Percentiles rank a stretch among this genome's conserved stretches.
These are phyloP conservation scores for Theileria annulata DNA, from an alignment of 169 alveolate species.

Conservation along the genomic window DNA sequence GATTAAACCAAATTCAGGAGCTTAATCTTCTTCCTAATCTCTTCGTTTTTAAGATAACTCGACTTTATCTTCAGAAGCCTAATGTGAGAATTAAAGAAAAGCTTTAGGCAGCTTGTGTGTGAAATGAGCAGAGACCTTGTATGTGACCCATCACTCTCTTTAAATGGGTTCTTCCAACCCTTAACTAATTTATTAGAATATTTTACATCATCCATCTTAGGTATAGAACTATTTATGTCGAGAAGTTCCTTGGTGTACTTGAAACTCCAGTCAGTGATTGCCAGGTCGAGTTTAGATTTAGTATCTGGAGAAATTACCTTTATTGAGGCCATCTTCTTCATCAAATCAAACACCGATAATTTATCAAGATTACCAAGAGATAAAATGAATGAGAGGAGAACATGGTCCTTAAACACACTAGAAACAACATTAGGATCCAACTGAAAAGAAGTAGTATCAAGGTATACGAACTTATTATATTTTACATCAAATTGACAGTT, in stretches of 20 bases:
- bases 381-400: conserved; percentile 13
- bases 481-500: conserved; percentile 20
- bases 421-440: conserved; percentile 20
- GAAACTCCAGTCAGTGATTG: conserved; percentile 31
- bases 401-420: conserved; percentile 22
- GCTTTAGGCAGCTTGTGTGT: conserved; percentile 37
- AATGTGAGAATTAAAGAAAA: conserved; percentile 38
- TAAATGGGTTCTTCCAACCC: conserved; percentile 48
- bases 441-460: conserved; percentile 33
- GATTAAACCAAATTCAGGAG: background rate
- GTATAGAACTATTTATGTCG: conserved; percentile 5
- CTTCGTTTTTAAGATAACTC: background rate
- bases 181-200: background rate
- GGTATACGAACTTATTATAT: conserved; percentile 30
- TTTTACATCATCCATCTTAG: conserved; percentile 12
- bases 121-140: conserved; percentile 40
- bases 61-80: conserved; percentile 22
- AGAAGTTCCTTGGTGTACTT: conserved; percentile 1
- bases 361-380: conserved; percentile 15
- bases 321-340: conserved; percentile 36
- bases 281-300: background rate
- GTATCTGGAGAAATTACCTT: conserved; percentile 23
- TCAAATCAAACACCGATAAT: conserved; percentile 10
- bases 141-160: background rate
- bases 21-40: background rate